Percentiles rank a stretch among this genome's conserved stretches.
phyloP scores from a whole-genome alignment of 2,329 filamentous ascomycete species.

The Cladosporium sp. region DNA sequence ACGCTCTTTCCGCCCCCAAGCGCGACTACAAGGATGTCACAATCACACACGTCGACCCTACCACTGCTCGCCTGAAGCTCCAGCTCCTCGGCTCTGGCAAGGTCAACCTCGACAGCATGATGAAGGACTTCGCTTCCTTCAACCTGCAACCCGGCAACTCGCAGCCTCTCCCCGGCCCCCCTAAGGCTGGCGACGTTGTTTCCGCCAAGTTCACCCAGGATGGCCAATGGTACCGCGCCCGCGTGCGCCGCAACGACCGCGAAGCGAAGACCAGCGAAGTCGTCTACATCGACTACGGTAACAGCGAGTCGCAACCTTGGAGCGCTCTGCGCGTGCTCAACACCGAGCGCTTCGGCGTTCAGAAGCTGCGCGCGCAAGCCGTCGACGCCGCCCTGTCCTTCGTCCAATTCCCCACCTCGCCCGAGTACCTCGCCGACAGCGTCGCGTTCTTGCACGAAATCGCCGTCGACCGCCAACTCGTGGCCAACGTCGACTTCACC shows the following conservation, averaged over 20 bases:
- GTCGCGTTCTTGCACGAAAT: conserved; percentile 72
- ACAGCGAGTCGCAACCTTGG: conserved; percentile 88
- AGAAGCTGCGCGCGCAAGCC: conserved; percentile 85
- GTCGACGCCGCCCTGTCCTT: conserved; percentile 84
- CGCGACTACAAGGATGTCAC: conserved; percentile 94
- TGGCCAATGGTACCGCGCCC: conserved; percentile 90
- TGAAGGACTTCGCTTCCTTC: conserved; percentile 88
- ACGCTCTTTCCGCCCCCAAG: conserved; percentile 59
- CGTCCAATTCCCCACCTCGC: conserved; percentile 74
- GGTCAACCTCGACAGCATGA: conserved; percentile 78
- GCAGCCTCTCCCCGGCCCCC: conserved; percentile 68
- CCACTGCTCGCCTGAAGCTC: conserved; percentile 79
- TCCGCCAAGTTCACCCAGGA: conserved; percentile 89
- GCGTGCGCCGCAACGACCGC: conserved; percentile 88
- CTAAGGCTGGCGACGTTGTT: conserved; percentile 89
- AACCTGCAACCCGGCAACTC: conserved; percentile 82
- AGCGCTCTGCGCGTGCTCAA: conserved; percentile 76
- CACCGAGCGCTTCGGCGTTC: conserved; percentile 72
- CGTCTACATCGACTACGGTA: conserved; percentile 94
- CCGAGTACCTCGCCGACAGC: conserved; percentile 81
- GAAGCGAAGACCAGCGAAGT: conserved; percentile 86
- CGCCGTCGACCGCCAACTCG: conserved; percentile 70
- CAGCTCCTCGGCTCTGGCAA: conserved; percentile 89
- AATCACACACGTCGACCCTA: conserved; percentile 80
- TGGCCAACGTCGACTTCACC: conserved; percentile 86